Evolutionary conservation across 2,329 filamentous ascomycete genomes (phyloP).

Genomic region (Furcasterigmium sp.): DNA sequence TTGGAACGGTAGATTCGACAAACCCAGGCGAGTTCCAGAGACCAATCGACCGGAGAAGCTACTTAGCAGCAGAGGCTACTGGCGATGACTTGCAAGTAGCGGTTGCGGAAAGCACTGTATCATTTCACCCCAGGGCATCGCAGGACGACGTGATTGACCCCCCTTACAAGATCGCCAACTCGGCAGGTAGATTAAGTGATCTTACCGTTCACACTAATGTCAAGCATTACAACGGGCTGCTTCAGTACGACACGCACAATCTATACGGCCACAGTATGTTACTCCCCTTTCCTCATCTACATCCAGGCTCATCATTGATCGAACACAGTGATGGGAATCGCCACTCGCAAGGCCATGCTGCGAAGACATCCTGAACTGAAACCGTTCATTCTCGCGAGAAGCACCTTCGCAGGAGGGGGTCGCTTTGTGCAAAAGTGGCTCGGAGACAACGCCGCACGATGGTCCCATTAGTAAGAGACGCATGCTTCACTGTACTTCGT

Average conservation of each 20-base stretch:
- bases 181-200: constrained; percentile 39
- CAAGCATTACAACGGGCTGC: constrained; percentile 59
- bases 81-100: not conserved
- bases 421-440: constrained; percentile 79
- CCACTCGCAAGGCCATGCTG: constrained; percentile 68
- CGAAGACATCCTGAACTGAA: constrained; percentile 61
- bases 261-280: constrained; percentile 46
- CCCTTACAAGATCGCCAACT: constrained; percentile 13
- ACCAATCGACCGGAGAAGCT: not conserved
- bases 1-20: not conserved
- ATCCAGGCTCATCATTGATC: too few relatives aligned
- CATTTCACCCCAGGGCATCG: not conserved
- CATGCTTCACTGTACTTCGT: too few relatives aligned
- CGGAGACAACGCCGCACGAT: constrained; percentile 55
- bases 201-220: constrained; percentile 62
- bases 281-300: not conserved
- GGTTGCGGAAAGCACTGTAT: constrained; percentile 9
- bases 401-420: constrained; percentile 73
- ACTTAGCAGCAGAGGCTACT: not conserved
- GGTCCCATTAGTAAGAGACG: not conserved
- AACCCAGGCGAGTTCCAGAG: not conserved
- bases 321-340: constrained; percentile 3
- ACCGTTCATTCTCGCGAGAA: constrained; percentile 82
- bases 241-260: constrained; percentile 81
- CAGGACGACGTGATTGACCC: constrained; percentile 6